phyloP scores from a whole-genome alignment of 2,329 filamentous ascomycete genomes.

The Pseudogymnoascus sp. region DNA sequence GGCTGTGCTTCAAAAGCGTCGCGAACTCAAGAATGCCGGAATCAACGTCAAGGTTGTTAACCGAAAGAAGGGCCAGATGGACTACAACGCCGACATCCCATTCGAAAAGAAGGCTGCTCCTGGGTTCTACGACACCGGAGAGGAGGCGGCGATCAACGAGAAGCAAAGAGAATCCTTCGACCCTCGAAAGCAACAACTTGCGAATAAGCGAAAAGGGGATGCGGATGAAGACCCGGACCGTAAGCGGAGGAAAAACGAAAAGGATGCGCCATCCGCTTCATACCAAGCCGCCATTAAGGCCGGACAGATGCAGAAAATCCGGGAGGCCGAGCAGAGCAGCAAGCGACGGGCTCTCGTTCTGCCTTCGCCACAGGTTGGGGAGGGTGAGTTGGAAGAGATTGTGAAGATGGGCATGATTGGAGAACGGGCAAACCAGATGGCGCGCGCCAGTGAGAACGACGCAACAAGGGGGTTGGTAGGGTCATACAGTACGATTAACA shows the following conservation, averaged over 20 bases:
- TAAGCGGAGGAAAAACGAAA: slow-evolving; percentile 84
- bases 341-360: slow-evolving; percentile 78
- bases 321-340: slow-evolving; percentile 94
- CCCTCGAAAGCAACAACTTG: slow-evolving; percentile 83
- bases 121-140: slow-evolving; percentile 88
- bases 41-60: slow-evolving; percentile 96
- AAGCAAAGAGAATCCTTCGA: slow-evolving; percentile 78
- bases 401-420: slow-evolving; percentile 97
- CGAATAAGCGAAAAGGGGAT: slow-evolving; percentile 88
- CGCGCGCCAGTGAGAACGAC: slow-evolving; percentile 72
- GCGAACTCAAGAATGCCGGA: slow-evolving; percentile 93
- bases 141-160: slow-evolving; percentile 77
- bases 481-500: slow-evolving; percentile 76
- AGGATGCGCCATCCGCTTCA: slow-evolving; percentile 67
- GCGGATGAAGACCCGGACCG: slow-evolving; percentile 70
- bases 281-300: slow-evolving; percentile 86
- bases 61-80: slow-evolving; percentile 93
- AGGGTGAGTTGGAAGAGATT: slow-evolving; percentile 90
- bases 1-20: slow-evolving; percentile 85
- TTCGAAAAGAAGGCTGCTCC: slow-evolving; percentile 86
- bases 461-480: slow-evolving; percentile 79
- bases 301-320: slow-evolving; percentile 86
- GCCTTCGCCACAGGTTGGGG: slow-evolving; percentile 84
- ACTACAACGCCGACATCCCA: slow-evolving; percentile 98
- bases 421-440: slow-evolving; percentile 70